phyloP scores from a whole-genome alignment of 2,329 filamentous ascomycete genomes.

The Verticillium nubilum region DNA sequence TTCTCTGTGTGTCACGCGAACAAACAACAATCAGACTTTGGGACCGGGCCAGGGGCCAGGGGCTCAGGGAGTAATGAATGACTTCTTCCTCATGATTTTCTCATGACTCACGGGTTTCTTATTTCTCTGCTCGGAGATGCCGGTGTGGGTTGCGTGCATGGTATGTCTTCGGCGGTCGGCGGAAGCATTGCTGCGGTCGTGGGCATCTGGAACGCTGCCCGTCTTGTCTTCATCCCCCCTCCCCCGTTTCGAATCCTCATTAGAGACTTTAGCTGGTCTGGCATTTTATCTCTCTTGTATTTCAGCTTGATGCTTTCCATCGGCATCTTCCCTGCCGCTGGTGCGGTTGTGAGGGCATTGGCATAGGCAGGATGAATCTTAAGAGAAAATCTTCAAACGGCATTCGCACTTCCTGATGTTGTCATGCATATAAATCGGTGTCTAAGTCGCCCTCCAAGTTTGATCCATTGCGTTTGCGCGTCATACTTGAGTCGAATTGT shows the following conservation, averaged over 20 bases:
- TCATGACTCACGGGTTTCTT: conserved; percentile 21
- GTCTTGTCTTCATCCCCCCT: no score
- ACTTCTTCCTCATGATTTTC: conserved; percentile 19
- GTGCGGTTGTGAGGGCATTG: neutral
- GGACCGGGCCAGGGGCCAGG: neutral
- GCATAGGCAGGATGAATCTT: neutral
- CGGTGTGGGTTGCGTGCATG: neutral
- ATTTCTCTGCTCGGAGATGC: neutral
- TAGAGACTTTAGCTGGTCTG: neutral
- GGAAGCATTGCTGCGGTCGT: neutral
- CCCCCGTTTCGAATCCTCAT: neutral
- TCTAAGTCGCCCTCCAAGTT: no score
- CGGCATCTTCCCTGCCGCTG: conserved; percentile 14
- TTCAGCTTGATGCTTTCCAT: conserved; percentile 15
- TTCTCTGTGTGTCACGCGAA: neutral
- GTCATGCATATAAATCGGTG: no score
- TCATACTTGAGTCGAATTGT: no score
- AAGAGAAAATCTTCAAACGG: neutral
- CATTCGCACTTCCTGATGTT: no score
- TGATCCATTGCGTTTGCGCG: no score
- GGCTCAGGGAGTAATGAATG: conserved; percentile 6
- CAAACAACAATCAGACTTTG: neutral
- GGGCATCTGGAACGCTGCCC: no score
- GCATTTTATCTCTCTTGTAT: conserved; percentile 14
- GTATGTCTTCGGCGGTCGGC: neutral